These are phyloP conservation scores for Pichia sp. DNA, from an alignment of 1,139 yeast species.

Conservation along the genomic window DNA sequence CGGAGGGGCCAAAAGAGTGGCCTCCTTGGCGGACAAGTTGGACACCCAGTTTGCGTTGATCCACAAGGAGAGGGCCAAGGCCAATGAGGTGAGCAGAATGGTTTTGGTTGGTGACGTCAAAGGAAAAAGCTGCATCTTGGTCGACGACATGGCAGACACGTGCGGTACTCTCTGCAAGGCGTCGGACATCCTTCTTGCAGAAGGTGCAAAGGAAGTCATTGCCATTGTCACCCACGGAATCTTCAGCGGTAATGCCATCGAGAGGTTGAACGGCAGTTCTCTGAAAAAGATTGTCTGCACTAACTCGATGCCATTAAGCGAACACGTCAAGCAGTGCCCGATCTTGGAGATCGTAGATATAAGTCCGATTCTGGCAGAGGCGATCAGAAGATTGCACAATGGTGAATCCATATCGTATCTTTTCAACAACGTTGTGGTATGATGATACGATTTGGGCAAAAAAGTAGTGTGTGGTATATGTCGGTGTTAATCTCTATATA, in stretches of 20 bases:
- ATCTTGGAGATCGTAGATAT: constrained; percentile 67
- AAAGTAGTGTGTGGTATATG: not conserved
- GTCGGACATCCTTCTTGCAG: constrained; percentile 53
- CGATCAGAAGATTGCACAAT: constrained; percentile 74
- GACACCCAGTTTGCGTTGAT: constrained; percentile 76
- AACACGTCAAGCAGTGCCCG: constrained; percentile 46
- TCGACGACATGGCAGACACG: constrained; percentile 84
- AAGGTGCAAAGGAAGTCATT: constrained; percentile 68
- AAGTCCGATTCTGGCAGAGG: constrained; percentile 71
- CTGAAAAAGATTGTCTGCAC: constrained; percentile 66
- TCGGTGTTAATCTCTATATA: not conserved
- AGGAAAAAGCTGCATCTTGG: constrained; percentile 62
- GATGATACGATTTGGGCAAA: not conserved
- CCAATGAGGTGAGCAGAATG: constrained; percentile 74
- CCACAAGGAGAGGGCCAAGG: constrained; percentile 77
- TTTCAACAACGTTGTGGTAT: constrained; percentile 43
- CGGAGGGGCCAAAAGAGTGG: constrained; percentile 83
- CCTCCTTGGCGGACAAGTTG: constrained; percentile 70
- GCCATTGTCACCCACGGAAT: constrained; percentile 81
- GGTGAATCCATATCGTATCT: constrained; percentile 79
- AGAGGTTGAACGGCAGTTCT: constrained; percentile 49
- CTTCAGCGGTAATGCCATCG: constrained; percentile 66
- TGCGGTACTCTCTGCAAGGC: constrained; percentile 80
- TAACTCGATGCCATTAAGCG: constrained; percentile 64
- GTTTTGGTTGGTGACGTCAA: constrained; percentile 74